Percentiles rank a stretch among this genome's conserved stretches.
Evolutionary conservation across 1,139 yeast genomes (phyloP).

Genomic region (Hemisphaericaspora xylanilytica): DNA sequence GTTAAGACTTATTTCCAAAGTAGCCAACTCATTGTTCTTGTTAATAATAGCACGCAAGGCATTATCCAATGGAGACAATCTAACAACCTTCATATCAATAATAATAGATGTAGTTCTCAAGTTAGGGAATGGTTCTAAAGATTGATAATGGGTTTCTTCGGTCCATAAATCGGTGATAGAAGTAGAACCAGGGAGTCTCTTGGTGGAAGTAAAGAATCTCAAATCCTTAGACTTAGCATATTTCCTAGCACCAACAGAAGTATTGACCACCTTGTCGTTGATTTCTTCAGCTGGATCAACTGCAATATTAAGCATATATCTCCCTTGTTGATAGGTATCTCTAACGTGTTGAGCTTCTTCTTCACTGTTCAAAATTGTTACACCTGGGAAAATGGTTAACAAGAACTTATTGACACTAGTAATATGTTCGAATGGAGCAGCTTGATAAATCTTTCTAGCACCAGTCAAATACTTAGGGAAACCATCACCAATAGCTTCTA

Average conservation of each 20-base stretch:
- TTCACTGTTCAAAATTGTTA: slow-evolving; percentile 67
- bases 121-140: slow-evolving; percentile 79
- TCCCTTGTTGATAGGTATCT: slow-evolving; percentile 56
- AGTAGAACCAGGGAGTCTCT: slow-evolving; percentile 73
- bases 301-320: slow-evolving; percentile 67
- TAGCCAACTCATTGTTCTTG: slow-evolving; percentile 71
- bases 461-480: slow-evolving; percentile 78
- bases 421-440: slow-evolving; percentile 83
- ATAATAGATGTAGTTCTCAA: slow-evolving; percentile 84
- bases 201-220: slow-evolving; percentile 64
- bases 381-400: slow-evolving; percentile 77
- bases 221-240: slow-evolving; percentile 72
- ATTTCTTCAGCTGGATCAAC: slow-evolving; percentile 68
- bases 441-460: slow-evolving; percentile 78
- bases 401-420: slow-evolving; percentile 80
- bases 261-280: slow-evolving; percentile 44
- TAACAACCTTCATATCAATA: slow-evolving; percentile 47
- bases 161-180: slow-evolving; percentile 83
- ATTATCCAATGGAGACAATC: slow-evolving; percentile 81
- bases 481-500: slow-evolving; percentile 79
- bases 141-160: slow-evolving; percentile 79
- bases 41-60: slow-evolving; percentile 67
- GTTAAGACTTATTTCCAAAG: slow-evolving; percentile 62
- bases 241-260: slow-evolving; percentile 60
- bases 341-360: slow-evolving; percentile 54